phyloP scores from a whole-genome alignment of 176 grass and related monocot genomes.

The Carex littledalei region DNA sequence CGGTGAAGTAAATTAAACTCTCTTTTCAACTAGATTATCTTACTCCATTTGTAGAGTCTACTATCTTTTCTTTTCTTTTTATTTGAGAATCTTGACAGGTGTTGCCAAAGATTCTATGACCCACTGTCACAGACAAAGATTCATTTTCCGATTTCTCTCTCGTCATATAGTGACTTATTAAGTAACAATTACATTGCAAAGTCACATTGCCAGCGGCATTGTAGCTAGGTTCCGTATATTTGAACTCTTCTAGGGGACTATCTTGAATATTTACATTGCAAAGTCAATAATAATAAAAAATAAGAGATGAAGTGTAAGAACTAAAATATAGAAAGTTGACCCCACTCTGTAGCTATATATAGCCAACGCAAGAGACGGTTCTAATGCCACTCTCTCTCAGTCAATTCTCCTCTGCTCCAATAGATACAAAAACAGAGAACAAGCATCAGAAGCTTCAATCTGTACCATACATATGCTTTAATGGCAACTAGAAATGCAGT shows the following conservation, averaged over 20 bases:
- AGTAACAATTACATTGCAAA: no score
- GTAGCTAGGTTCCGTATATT: background rate
- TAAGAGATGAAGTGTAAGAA: background rate
- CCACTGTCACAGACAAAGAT: no score
- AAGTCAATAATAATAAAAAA: background rate
- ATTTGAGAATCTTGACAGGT: no score
- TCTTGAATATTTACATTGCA: background rate
- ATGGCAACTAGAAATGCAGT: constrained; percentile 25
- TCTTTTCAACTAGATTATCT: no score
- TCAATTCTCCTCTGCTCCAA: background rate
- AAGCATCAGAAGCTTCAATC: background rate
- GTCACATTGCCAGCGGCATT: background rate
- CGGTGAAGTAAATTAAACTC: no score
- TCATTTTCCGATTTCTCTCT: no score
- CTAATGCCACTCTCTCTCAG: background rate
- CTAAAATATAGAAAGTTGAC: background rate
- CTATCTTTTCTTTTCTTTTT: no score
- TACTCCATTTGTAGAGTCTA: no score
- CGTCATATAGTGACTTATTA: no score
- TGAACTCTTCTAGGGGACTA: background rate
- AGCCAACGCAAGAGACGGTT: constrained; percentile 2
- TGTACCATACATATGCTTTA: background rate
- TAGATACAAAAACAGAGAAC: background rate
- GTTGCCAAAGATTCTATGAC: no score
- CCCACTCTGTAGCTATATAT: background rate